These are phyloP conservation scores for Conringia planisiliqua DNA, from an alignment of 345 rosid genomes.

Conservation along the genomic window DNA sequence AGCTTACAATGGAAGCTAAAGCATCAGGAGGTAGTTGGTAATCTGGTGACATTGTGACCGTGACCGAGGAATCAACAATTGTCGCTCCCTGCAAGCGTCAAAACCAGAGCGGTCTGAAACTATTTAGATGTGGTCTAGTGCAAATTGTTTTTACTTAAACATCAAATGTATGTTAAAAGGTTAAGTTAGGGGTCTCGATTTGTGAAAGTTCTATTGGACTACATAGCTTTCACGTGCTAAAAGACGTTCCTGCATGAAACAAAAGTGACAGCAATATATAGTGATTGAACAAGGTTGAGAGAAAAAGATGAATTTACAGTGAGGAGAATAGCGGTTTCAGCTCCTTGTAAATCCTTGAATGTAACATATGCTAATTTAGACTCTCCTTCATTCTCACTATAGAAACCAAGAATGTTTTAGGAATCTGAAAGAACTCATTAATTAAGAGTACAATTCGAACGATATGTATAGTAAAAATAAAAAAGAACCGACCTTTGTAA, in stretches of 20 bases:
- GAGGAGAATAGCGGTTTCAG: constrained; percentile 2
- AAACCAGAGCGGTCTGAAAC: neutral
- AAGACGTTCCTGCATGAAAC: neutral
- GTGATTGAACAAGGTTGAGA: neutral
- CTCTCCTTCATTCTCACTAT: neutral
- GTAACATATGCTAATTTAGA: neutral
- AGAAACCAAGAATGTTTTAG: neutral
- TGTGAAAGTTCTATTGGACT: neutral
- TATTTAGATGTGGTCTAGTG: neutral
- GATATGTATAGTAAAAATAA: neutral
- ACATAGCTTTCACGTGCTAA: neutral
- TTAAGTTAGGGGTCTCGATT: neutral
- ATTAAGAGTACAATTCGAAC: neutral
- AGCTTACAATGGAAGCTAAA: constrained; percentile 45
- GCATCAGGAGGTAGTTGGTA: constrained; percentile 74
- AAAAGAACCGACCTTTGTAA: constrained; percentile 43
- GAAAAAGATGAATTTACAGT: neutral
- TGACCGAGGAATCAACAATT: constrained; percentile 69
- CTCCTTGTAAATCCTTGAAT: neutral
- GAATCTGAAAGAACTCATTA: neutral
- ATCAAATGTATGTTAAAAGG: neutral
- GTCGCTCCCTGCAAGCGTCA: constrained; percentile 63
- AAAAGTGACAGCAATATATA: neutral
- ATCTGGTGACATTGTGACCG: constrained; percentile 55
- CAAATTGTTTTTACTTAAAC: neutral